These are phyloP conservation scores for Monosporozyma servazzii DNA, from an alignment of 805 yeast genomes.

Conservation along the genomic window DNA sequence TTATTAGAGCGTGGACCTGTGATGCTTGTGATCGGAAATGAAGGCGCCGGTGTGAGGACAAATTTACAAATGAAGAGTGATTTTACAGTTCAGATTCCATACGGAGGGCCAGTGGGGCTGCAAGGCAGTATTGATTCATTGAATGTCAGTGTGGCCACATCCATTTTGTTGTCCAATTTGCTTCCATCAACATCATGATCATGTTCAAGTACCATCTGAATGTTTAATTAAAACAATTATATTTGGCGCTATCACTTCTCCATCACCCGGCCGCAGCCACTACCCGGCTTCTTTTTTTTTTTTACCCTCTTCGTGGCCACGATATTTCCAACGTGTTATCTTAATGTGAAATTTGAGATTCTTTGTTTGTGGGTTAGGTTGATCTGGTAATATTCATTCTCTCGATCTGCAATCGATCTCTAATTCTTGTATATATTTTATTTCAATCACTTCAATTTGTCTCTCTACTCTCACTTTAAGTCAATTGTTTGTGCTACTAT, in stretches of 20 bases:
- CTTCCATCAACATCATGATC: slow-evolving; percentile 4
- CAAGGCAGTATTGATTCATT: slow-evolving; percentile 54
- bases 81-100: slow-evolving; percentile 30
- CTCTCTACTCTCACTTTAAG: neutral
- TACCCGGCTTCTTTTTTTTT: neutral
- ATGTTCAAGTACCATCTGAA: neutral
- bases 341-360: neutral
- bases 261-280: neutral
- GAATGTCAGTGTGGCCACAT: slow-evolving; percentile 87
- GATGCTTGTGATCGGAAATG: slow-evolving; percentile 73
- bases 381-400: neutral
- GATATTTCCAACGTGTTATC: neutral
- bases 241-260: neutral
- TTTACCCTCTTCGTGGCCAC: too few species aligned
- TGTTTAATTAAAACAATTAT: neutral
- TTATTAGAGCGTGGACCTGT: slow-evolving; percentile 46
- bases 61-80: slow-evolving; percentile 52
- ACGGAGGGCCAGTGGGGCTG: slow-evolving; percentile 8
- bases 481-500: neutral
- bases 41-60: slow-evolving; percentile 74
- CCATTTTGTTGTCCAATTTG: slow-evolving; percentile 42
- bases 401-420: neutral
- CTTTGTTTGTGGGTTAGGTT: neutral
- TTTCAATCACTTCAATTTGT: neutral
- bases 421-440: neutral